A percentile compares a stretch with the other conserved stretches of the same genome.
phyloP scores from a whole-genome alignment of 306 rosid species.

The Myrica gale region DNA sequence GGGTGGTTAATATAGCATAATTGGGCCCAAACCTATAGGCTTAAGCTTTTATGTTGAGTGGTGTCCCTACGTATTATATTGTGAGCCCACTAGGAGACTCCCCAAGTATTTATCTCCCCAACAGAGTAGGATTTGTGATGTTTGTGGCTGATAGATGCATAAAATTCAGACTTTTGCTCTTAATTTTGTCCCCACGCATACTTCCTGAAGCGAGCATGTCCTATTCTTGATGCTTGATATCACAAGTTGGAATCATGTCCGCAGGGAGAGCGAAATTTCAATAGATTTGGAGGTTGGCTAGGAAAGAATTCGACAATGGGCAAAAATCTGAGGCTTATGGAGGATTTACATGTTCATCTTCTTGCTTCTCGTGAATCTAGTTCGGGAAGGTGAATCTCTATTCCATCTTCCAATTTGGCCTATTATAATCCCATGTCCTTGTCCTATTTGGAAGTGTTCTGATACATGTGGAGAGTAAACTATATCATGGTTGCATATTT shows the following conservation, averaged over 20 bases:
- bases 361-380: conserved; percentile 88
- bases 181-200: conserved; percentile 15
- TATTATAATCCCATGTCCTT: conserved; percentile 14
- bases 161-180: not conserved
- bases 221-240: conserved; percentile 14
- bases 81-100: too few relatives aligned
- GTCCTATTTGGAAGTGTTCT: conserved; percentile 18
- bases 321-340: conserved; percentile 81
- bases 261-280: conserved; percentile 86
- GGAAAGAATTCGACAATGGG: conserved; percentile 90
- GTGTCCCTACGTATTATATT: too few relatives aligned
- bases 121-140: not conserved
- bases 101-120: too few relatives aligned
- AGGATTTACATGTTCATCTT: conserved; percentile 82
- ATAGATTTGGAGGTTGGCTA: conserved; percentile 93
- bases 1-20: too few relatives aligned
- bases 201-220: conserved; percentile 9
- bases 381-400: conserved; percentile 61
- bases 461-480: conserved; percentile 12
- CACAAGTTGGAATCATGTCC: conserved; percentile 23
- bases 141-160: not conserved
- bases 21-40: too few relatives aligned
- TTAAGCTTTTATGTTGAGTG: too few relatives aligned
- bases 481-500: conserved; percentile 10
- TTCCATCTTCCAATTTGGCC: conserved; percentile 21